Base-by-base conservation (phyloP, 2,329 filamentous ascomycete genomes). In the Trichophyton equinum region DNA sequence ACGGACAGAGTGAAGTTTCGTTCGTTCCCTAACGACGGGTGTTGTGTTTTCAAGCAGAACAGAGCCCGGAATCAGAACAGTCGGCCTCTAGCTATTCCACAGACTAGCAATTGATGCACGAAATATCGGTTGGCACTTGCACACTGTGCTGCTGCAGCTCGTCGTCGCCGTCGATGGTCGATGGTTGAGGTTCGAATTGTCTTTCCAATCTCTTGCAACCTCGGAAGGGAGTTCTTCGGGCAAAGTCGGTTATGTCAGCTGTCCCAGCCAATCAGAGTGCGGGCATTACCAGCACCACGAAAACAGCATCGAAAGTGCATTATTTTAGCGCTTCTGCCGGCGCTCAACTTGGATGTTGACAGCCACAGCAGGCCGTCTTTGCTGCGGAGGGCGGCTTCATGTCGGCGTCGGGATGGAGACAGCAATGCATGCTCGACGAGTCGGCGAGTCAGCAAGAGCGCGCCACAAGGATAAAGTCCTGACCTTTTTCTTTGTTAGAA, bases 181-280 rank as follows among this genome's bases (percentile, higher is more conserved):
- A 30, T 57, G 40, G 33, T 57, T 30, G 55, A 22, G 4, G 55
- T 63, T 38, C 56, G 57, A 38, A 30, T n/a, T n/a, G 11, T 40
- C 59, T 44, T 58, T 40, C 18, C 18, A 18, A 18, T 51, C 42
- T 57, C 61, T 58, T 57, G 61, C 40, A 61, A 61, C 63, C 57
- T 63, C 62, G 64, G 60, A 60, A 60, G 27, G 49, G 22, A 56
- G 13, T 44, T 44, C 38, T 56, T 62, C 62, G 62, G 62, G 58
- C 44, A 42, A 61, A 61, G 56, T 38, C 61, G 62, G 62, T 64
- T 65, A 64, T 63, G 64, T 65, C 63, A 65, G 62, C 63, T 1
- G 9, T 13, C 25, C 18, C 57, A 36, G 30, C 64, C 64, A 65
- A 65, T 65, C 63, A 63, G n/a, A 27, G 51, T 5, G 20, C 56